Evolutionary conservation across 2,329 filamentous ascomycete species (phyloP).

Genomic region (Paraphaeosphaeria sporulosa): DNA sequence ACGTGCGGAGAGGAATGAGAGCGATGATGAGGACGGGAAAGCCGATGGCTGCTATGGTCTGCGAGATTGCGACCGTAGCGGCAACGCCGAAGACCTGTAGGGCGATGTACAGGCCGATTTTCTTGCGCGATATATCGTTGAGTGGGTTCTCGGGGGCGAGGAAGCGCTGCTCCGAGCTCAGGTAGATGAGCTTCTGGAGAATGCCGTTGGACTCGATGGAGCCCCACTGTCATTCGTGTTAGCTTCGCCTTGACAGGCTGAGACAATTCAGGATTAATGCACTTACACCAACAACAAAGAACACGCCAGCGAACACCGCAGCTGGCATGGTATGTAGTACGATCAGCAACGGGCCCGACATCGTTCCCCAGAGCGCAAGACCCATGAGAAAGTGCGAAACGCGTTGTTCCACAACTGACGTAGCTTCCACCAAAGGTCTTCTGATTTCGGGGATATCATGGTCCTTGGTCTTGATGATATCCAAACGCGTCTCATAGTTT

Average conservation of each 20-base stretch:
- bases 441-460: slow-evolving; percentile 52
- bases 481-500: slow-evolving; percentile 42
- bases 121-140: slow-evolving; percentile 50
- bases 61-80: slow-evolving; percentile 64
- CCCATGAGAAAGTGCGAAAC: slow-evolving; percentile 63
- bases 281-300: slow-evolving; percentile 62
- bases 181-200: slow-evolving; percentile 56
- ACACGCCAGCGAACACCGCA: slow-evolving; percentile 61
- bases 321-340: slow-evolving; percentile 61
- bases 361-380: slow-evolving; percentile 61
- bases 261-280: neutral
- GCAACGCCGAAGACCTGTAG: slow-evolving; percentile 59
- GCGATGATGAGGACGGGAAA: slow-evolving; percentile 65
- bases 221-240: slow-evolving; percentile 46
- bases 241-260: neutral
- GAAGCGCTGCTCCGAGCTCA: slow-evolving; percentile 57
- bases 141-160: slow-evolving; percentile 57
- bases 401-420: slow-evolving; percentile 61
- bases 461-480: slow-evolving; percentile 51
- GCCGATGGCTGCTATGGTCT: too few relatives aligned
- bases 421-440: slow-evolving; percentile 54
- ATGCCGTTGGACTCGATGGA: slow-evolving; percentile 59
- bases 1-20: slow-evolving; percentile 62
- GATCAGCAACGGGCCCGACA: slow-evolving; percentile 61
- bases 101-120: slow-evolving; percentile 58